Base-by-base conservation (phyloP, 1,284 basidiomycete species). In the Clitocybe nebularis region DNA sequence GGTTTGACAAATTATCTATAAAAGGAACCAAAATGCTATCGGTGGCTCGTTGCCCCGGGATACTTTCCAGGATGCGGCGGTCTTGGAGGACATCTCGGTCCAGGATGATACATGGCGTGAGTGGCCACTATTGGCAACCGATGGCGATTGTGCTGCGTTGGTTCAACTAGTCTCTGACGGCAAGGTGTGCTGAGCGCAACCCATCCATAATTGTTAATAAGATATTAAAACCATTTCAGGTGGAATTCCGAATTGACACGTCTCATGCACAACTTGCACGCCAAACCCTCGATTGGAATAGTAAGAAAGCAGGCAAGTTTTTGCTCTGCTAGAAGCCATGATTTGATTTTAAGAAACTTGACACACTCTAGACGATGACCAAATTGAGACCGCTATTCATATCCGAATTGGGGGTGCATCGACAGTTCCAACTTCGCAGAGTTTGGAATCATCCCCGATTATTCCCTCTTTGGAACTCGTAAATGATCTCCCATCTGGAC, bases 91-190 rank as follows among this genome's bases (percentile, higher is more conserved):
- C 6, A 60, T 79, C 10, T 69, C 74, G 6, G 62, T 68, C 23
- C 66, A 72, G 38, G 68, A 70, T 24, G 63, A 66, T 13, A 66
- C 66, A 7, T 84, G 77, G 76, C 72, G 75, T 41, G 79, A 81
- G 45, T 91, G 88, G 87, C 77, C 84, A 1, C 57, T 88, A 33
- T 63, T 81, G 17, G 75, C 83, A 1, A 76, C 75, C 2, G 85
- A 90, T 50, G 89, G 89, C 2, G 85, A 89, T 52, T 69, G 76
- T 36, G 81, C 80, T n/a, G 76, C 80, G 4, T 63, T 91, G 38
- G 63, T 88, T 19, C 78, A 87, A 51, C 66, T 88, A 4, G 74
- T 81, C 16, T 89, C 87, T 0, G 80, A 86, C 44, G 71, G 79
- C 47, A 80, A 80, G 64, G 85, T 80, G 48, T 44, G 59, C 36